Evolutionary conservation across 2,329 filamentous ascomycete genomes (phyloP).

Genomic region (Ophiostoma perfectum): DNA sequence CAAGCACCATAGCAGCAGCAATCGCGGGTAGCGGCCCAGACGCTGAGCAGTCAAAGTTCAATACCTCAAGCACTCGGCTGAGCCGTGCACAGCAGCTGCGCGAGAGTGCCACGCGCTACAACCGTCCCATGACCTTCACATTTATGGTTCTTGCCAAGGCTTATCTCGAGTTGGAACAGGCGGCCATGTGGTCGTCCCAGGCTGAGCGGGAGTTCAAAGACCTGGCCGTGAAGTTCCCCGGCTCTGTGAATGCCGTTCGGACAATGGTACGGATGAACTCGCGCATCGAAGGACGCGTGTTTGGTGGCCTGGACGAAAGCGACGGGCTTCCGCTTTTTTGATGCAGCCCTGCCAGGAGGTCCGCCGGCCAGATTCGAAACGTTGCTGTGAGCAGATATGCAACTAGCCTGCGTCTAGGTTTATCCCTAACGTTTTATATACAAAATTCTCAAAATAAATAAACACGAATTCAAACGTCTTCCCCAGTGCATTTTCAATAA

Average conservation of each 20-base stretch:
- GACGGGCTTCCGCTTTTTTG: not conserved
- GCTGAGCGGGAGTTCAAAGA: constrained; percentile 38
- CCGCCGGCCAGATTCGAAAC: too few species aligned
- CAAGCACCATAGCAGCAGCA: not conserved
- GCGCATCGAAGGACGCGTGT: constrained; percentile 28
- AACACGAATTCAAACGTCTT: not conserved
- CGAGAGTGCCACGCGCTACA: constrained; percentile 35
- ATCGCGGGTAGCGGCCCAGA: not conserved
- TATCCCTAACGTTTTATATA: too few species aligned
- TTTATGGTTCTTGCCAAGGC: constrained; percentile 46
- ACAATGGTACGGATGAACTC: constrained; percentile 27
- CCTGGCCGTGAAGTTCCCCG: constrained; percentile 39
- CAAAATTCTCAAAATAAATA: not conserved
- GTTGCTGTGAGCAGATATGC: not conserved
- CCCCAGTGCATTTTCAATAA: too few species aligned
- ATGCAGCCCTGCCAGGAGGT: not conserved
- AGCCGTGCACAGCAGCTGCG: constrained; percentile 33
- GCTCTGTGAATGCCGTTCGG: constrained; percentile 39
- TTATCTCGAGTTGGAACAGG: constrained; percentile 46
- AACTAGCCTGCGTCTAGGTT: not conserved
- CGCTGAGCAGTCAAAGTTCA: too few species aligned
- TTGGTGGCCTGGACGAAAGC: constrained; percentile 20
- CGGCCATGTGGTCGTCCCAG: constrained; percentile 45
- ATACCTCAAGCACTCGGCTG: constrained; percentile 12
- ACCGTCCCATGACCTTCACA: constrained; percentile 42